Base-by-base conservation (phyloP, 1,284 basidiomycete species). In the Neolentinus lepideus region DNA sequence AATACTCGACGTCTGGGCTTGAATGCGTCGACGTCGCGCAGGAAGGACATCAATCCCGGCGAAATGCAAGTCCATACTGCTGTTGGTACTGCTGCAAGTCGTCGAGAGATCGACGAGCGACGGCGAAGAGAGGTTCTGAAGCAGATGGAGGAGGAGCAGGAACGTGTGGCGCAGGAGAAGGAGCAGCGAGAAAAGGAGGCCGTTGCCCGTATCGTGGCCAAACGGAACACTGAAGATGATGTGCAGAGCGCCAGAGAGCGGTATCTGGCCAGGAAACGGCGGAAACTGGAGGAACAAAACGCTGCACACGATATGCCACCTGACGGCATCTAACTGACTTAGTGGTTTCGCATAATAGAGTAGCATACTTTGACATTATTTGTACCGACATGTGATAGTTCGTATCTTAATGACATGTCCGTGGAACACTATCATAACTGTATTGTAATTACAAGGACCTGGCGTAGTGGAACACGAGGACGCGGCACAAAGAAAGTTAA, bases 101-200 rank as follows among this genome's bases (percentile, higher is more conserved):
- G 85, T 63, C 76, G 72, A 59, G 93, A 94, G 68, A 90, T 95
- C 53, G 86, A 89, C 62, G 85, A 88, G 63, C 79, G 93, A 58
- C 80, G 94, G 61, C 73, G 80, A 35, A 76, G 79, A 57, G 86
- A 94, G 64, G 80, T 95, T 27, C 79, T 79, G 57, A 74, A 77
- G 53, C 92, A 94, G 69, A 71, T 94, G 72, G 80, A 79, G 52
- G 83, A 83, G 60, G 90, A 94, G 66, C 73, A 75, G 56, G 77
- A 82, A 61, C 78, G 85, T 58, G 58, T 84, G 54, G 69, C 71
- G 52, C 71, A 75, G 59, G 85, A 90, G 67, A 81, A 73, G 66
- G 77, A 80, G 63, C 70, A 71, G 59, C 75, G 76, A 26, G 85
- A 87, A 56, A 76, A 81, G 57, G 84, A 85, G 61, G 79, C 75